These are phyloP conservation scores for Croton setiger DNA, from an alignment of 441 rosid genomes.

Conservation along the genomic window DNA sequence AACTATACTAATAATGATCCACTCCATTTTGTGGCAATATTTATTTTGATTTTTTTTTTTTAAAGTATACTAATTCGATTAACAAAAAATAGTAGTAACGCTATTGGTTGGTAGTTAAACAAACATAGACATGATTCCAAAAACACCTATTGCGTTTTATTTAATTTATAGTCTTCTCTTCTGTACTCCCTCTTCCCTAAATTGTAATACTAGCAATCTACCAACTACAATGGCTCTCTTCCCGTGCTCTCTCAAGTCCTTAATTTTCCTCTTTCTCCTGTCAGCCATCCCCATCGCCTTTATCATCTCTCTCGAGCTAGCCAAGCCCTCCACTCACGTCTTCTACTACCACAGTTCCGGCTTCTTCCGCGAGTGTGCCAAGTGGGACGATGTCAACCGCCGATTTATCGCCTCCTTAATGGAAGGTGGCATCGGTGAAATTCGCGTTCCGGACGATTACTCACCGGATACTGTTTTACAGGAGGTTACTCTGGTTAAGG, in stretches of 20 bases:
- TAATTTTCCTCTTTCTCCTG: constrained; percentile 42
- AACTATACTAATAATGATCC: no score
- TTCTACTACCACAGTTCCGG: constrained; percentile 69
- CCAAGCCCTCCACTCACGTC: constrained; percentile 55
- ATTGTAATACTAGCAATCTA: no score
- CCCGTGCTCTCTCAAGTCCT: constrained; percentile 37
- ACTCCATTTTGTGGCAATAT: no score
- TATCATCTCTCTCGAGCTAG: constrained; percentile 54
- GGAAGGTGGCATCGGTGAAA: constrained; percentile 72
- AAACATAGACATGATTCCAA: no score
- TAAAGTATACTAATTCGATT: no score
- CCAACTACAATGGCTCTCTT: constrained; percentile 26
- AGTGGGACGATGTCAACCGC: constrained; percentile 71
- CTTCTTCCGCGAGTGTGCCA: constrained; percentile 75
- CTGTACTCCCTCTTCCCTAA: background rate
- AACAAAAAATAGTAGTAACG: no score
- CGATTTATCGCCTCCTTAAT: constrained; percentile 77
- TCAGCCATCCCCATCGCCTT: constrained; percentile 72
- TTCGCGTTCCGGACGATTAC: constrained; percentile 40
- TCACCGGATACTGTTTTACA: constrained; percentile 31
- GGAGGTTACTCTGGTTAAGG: constrained; percentile 61
- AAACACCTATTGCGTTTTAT: no score
- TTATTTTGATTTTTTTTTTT: no score
- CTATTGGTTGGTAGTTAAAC: no score
- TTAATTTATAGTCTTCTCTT: background rate